Percentiles rank a stretch among this genome's conserved stretches.
Evolutionary conservation across 176 grass and related monocot species (phyloP).

Genomic region (Aegilops sharonensis): DNA sequence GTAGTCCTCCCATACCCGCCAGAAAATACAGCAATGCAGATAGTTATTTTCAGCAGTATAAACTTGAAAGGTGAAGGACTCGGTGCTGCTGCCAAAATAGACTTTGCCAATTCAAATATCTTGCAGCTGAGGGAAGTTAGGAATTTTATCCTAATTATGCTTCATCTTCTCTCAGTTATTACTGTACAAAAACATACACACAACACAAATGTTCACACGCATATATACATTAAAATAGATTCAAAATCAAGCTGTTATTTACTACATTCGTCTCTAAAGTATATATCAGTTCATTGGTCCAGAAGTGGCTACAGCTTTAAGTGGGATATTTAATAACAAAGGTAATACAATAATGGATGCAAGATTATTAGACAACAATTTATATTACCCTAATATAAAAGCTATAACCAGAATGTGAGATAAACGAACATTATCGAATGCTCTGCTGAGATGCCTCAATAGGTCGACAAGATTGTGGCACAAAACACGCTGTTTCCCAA

Average conservation of each 20-base stretch:
- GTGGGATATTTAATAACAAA: neutral
- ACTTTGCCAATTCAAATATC: neutral
- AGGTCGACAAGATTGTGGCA: slow-evolving; percentile 97
- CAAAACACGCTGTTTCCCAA: slow-evolving; percentile 89
- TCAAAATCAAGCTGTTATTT: neutral
- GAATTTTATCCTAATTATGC: slow-evolving; percentile 5
- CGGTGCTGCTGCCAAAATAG: neutral
- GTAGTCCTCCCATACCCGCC: neutral
- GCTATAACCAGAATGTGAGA: slow-evolving; percentile 1
- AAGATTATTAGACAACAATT: neutral
- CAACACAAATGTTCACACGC: neutral
- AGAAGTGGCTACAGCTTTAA: neutral
- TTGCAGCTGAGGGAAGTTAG: neutral
- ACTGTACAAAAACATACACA: neutral
- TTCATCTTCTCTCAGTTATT: neutral
- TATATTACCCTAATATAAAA: slow-evolving; percentile 8
- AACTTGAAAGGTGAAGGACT: slow-evolving; percentile 5
- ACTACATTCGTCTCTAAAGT: neutral
- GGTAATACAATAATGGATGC: neutral
- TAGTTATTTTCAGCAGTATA: neutral
- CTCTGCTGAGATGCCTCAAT: slow-evolving; percentile 84
- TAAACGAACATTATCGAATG: slow-evolving; percentile 78
- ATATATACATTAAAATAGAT: slow-evolving; percentile 8
- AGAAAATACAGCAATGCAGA: neutral
- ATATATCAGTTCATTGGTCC: neutral